Percentiles rank a stretch among this genome's conserved stretches.
Evolutionary conservation across 1,139 yeast genomes (phyloP).

Genomic region (Saccharomyces pastorianus): DNA sequence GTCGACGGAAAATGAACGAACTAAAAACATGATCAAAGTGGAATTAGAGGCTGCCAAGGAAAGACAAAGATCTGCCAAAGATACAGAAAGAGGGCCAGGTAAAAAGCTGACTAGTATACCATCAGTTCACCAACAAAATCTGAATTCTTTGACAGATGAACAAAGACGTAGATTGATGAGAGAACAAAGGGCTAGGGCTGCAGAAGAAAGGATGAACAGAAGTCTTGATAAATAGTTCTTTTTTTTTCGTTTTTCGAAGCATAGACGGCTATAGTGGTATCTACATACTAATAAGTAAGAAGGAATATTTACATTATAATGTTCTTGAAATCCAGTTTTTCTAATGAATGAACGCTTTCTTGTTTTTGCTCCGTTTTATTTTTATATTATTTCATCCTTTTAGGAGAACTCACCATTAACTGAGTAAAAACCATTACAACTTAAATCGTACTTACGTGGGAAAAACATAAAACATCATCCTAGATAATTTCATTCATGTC

Average conservation of each 20-base stretch:
- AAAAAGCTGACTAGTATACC: slow-evolving; percentile 20
- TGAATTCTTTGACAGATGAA: slow-evolving; percentile 46
- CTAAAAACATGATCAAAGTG: slow-evolving; percentile 30
- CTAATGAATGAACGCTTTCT: too few relatives aligned
- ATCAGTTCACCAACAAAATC: slow-evolving; percentile 20
- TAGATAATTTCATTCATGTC: too few relatives aligned
- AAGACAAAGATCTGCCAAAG: slow-evolving; percentile 18
- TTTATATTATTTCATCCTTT: too few relatives aligned
- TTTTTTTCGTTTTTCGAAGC: not conserved
- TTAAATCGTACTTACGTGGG: too few relatives aligned
- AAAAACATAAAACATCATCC: too few relatives aligned
- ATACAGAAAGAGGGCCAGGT: slow-evolving; percentile 28
- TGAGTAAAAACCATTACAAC: too few relatives aligned
- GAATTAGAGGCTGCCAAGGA: slow-evolving; percentile 29
- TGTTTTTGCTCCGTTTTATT: too few relatives aligned
- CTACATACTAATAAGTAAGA: too few relatives aligned
- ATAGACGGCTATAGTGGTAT: not conserved
- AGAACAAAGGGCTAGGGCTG: slow-evolving; percentile 93
- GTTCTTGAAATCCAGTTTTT: too few relatives aligned
- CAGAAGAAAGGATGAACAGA: slow-evolving; percentile 65
- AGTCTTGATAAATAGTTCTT: not conserved
- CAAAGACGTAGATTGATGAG: slow-evolving; percentile 76
- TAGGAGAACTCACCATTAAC: too few relatives aligned
- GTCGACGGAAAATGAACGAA: slow-evolving; percentile 25
- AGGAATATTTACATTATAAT: too few relatives aligned